These are phyloP conservation scores for Rhodosporidiobolus odoratus DNA, from an alignment of 768 basidiomycete species.

Conservation along the genomic window DNA sequence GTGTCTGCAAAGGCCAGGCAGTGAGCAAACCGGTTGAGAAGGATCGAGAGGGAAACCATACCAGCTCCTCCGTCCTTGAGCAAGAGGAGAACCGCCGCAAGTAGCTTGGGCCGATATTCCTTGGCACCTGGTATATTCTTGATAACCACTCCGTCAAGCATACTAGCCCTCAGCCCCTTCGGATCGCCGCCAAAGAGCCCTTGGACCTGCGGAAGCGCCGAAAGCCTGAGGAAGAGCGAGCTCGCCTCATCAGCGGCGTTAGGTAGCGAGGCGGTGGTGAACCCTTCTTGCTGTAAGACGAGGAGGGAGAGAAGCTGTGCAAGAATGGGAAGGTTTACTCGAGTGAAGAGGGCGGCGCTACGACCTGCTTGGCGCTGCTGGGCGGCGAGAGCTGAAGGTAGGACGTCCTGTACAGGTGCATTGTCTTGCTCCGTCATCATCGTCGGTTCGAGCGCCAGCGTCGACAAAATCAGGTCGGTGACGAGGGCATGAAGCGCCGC, in stretches of 20 bases:
- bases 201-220: slow-evolving; percentile 12
- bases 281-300: slow-evolving; percentile 27
- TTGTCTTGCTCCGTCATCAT: too few relatives aligned
- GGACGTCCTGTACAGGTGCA: not conserved
- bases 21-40: too few relatives aligned
- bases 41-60: not conserved
- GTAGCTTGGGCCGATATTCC: slow-evolving; percentile 18
- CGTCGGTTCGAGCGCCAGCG: not conserved
- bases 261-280: not conserved
- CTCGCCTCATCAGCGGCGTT: slow-evolving; percentile 5
- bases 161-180: not conserved
- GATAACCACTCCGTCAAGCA: slow-evolving; percentile 24
- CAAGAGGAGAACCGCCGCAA: slow-evolving; percentile 16
- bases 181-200: slow-evolving; percentile 20
- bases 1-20: not conserved
- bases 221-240: slow-evolving; percentile 7
- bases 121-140: not conserved
- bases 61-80: slow-evolving; percentile 31
- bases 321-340: not conserved
- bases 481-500: not conserved
- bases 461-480: not conserved
- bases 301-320: slow-evolving; percentile 18
- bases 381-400: not conserved
- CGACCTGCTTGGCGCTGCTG: slow-evolving; percentile 22
- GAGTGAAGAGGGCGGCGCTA: slow-evolving; percentile 5